Base-by-base conservation (phyloP, 495 filamentous ascomycete genomes). In the Baudoinia panamericana region DNA sequence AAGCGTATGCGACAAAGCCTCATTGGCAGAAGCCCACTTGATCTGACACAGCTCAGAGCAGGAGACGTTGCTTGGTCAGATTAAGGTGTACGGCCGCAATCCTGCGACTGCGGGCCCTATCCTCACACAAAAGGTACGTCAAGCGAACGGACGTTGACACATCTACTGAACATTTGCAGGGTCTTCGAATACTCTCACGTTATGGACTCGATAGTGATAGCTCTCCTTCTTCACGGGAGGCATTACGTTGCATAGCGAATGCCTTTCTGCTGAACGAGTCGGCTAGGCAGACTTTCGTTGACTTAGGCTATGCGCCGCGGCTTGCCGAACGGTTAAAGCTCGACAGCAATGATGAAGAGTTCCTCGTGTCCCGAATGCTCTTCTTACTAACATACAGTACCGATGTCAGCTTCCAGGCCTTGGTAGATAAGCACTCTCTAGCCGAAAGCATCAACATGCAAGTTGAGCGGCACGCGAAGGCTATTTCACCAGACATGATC, bases 361-460 rank as follows among this genome's bases (percentile, higher is more conserved):
- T 97, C 62, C 64, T 95, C 0, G 63, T 74, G 24, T 80, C 80
- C 29, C 72, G 90, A 23, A 78, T 97, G 16, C 61, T 96, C 7
- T 85, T 96, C 45, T 64, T 95, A 2, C 72, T 78, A 10, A 96
- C 90, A 0, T 96, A 95, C 51, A 71, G 75, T 21, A 86, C 85
- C 4, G 73, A 69, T 4, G 53, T 82, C 35, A 65, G 85, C 47
- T 76, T 90, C 36, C 63, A 70, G 20, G 59, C 65, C 0, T 69
- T 94, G 2, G 72, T 93, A 39, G 71, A 80, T 23, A 55, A 85
- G 18, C 61, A 88, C 54, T 62, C 70, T 5, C 62, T 96, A 3
- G 81, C 75, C 2, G 75, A 81, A 11, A 74, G 69, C 45, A 72
- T 95, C 38, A 71, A 73, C 49, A 53, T 67, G 47, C 41, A 50